These are phyloP conservation scores for Phytophthora cactorum DNA, from an alignment of 352 stramenopile genomes.

Conservation along the genomic window DNA sequence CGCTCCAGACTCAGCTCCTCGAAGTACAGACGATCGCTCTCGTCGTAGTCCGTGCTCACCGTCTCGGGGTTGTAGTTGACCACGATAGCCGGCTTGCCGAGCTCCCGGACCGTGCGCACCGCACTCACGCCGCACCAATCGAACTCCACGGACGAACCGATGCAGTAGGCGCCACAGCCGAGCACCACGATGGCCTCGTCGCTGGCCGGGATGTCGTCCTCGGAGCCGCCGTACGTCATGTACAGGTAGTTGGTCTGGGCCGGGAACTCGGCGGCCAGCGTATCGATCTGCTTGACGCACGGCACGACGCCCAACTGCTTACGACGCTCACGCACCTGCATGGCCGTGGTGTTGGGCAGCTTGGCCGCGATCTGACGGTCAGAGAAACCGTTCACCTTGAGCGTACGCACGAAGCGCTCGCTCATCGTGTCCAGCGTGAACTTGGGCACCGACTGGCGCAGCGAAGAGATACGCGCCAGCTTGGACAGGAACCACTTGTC, in stretches of 20 bases:
- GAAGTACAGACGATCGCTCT: slow-evolving; percentile 98
- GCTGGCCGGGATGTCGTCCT: slow-evolving; percentile 74
- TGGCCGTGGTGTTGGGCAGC: slow-evolving; percentile 58
- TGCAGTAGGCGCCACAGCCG: slow-evolving; percentile 95
- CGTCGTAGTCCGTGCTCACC: slow-evolving; percentile 97
- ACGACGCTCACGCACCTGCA: slow-evolving; percentile 85
- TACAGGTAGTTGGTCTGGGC: slow-evolving; percentile 98
- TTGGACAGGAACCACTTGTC: slow-evolving; percentile 99
- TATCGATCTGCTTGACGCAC: slow-evolving; percentile 97
- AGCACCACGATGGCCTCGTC: slow-evolving; percentile 93
- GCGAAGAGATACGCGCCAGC: slow-evolving; percentile 91
- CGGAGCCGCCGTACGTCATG: slow-evolving; percentile 95
- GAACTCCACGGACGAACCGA: slow-evolving; percentile 97
- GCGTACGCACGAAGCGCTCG: slow-evolving; percentile 57
- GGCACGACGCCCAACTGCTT: slow-evolving; percentile 86
- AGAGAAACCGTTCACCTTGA: slow-evolving; percentile 89
- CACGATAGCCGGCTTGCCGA: slow-evolving; percentile 88
- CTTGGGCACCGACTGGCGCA: slow-evolving; percentile 67
- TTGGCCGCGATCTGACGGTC: slow-evolving; percentile 88
- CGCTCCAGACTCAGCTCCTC: slow-evolving; percentile 95
- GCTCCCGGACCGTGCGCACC: slow-evolving; percentile 73
- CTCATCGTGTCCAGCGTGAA: slow-evolving; percentile 72
- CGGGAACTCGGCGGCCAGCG: slow-evolving; percentile 95
- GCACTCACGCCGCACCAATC: slow-evolving; percentile 97
- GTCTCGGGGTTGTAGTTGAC: slow-evolving; percentile 99